A percentile compares a stretch with the other conserved stretches of the same genome.
Evolutionary conservation across 805 yeast genomes (phyloP).

Genomic region (Schizosaccharomyces octosporus): DNA sequence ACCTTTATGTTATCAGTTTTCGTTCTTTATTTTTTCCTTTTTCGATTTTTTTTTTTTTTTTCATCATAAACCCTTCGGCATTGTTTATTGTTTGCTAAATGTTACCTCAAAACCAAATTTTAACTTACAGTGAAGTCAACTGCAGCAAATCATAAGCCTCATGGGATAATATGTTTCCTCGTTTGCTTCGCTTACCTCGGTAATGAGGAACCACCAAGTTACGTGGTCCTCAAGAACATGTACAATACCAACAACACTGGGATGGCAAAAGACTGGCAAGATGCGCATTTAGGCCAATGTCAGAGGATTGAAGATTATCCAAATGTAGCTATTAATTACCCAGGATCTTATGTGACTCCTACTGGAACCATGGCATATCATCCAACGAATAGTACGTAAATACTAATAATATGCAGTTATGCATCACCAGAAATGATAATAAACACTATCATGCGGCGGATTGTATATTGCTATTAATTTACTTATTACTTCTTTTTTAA

Average conservation of each 20-base stretch:
- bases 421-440: too few species aligned
- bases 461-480: background rate
- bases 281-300: background rate
- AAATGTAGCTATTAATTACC: background rate
- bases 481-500: background rate
- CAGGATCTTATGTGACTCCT: background rate
- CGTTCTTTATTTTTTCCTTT: too few species aligned
- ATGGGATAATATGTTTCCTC: background rate
- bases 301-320: background rate
- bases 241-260: background rate
- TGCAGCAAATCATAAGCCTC: too few species aligned
- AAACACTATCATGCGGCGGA: too few species aligned
- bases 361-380: background rate
- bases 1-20: too few species aligned
- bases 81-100: too few species aligned
- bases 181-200: background rate
- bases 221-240: background rate
- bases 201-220: background rate
- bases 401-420: background rate
- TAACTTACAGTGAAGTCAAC: too few species aligned
- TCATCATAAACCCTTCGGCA: too few species aligned
- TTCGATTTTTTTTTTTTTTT: too few species aligned
- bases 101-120: too few species aligned
- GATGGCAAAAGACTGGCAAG: slow-evolving; percentile 1
- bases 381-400: background rate